Conservation (phyloP, 768 basidiomycete genomes). For the Dendrothele bispora region DNA sequence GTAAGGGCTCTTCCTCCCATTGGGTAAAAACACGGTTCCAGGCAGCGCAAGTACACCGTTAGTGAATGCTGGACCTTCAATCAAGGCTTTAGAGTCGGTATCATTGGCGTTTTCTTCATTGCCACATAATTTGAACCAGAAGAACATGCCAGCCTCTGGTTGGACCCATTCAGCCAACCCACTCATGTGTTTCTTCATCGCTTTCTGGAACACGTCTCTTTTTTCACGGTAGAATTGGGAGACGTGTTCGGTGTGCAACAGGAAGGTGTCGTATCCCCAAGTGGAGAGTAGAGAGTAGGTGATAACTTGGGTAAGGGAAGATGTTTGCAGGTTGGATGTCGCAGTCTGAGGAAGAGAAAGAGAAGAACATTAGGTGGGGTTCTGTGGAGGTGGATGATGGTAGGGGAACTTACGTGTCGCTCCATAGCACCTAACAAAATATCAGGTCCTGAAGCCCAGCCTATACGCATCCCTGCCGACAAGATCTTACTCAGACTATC, state of each 20-base stretch:
- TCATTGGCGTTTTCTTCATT: no score
- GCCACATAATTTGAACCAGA: no score
- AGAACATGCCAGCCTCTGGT: slow-evolving; percentile 87
- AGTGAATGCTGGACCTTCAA: slow-evolving; percentile 72
- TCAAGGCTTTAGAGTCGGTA: slow-evolving; percentile 74
- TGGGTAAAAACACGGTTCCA: slow-evolving; percentile 80
- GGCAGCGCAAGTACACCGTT: slow-evolving; percentile 89
- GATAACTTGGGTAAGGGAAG: slow-evolving; percentile 65
- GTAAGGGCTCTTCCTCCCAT: slow-evolving; percentile 64
- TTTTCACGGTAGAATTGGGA: slow-evolving; percentile 73
- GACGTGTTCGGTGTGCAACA: slow-evolving; percentile 64
- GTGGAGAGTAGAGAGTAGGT: slow-evolving; percentile 53
- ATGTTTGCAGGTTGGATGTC: slow-evolving; percentile 65
- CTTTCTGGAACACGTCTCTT: slow-evolving; percentile 74
- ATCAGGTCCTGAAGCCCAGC: slow-evolving; percentile 77
- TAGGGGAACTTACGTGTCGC: slow-evolving; percentile 51
- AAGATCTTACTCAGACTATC: slow-evolving; percentile 88
- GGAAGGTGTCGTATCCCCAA: slow-evolving; percentile 81
- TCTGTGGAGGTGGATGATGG: background rate
- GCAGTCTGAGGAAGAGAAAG: slow-evolving; percentile 49
- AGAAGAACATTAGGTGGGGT: background rate
- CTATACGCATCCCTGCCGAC: slow-evolving; percentile 76
- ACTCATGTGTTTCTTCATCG: slow-evolving; percentile 30
- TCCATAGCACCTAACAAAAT: slow-evolving; percentile 69
- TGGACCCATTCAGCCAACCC: slow-evolving; percentile 70